These are phyloP conservation scores for Penicillium sp. DNA, from an alignment of 2,329 filamentous ascomycete genomes.

Conservation along the genomic window DNA sequence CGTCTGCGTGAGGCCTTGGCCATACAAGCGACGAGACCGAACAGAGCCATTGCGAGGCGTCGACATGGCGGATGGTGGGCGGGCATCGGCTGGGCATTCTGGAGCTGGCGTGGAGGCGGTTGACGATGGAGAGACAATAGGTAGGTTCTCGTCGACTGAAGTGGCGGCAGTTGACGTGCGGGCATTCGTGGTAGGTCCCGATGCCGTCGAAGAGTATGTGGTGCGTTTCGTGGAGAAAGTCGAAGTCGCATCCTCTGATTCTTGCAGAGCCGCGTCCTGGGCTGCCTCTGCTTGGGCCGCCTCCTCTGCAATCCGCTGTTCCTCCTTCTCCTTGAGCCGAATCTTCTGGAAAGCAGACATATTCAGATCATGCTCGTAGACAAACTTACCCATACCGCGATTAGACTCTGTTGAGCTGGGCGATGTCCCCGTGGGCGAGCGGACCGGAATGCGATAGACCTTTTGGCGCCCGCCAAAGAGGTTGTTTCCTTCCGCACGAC, in stretches of 20 bases:
- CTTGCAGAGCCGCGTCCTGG: conserved; percentile 44
- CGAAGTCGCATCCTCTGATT: conserved; percentile 53
- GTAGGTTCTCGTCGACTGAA: conserved; percentile 75
- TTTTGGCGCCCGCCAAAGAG: conserved; percentile 95
- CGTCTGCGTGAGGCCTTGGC: conserved; percentile 78
- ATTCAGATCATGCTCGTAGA: conserved; percentile 87
- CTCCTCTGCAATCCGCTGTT: conserved; percentile 48
- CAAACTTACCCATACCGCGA: conserved; percentile 60
- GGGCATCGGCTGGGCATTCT: conserved; percentile 30
- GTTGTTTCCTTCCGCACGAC: conserved; percentile 86
- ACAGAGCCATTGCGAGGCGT: conserved; percentile 67
- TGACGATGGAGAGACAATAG: conserved; percentile 32
- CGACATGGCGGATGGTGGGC: conserved; percentile 34
- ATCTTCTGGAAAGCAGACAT: conserved; percentile 82
- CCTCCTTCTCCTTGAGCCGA: conserved; percentile 58
- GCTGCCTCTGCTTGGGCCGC: conserved; percentile 38
- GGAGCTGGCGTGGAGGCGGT: conserved; percentile 15
- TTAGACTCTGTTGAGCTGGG: conserved; percentile 38
- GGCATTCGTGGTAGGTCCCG: conserved; percentile 67
- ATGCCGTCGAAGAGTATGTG: conserved; percentile 82
- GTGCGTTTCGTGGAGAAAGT: conserved; percentile 74
- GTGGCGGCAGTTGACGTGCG: conserved; percentile 86
- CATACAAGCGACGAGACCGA: conserved; percentile 77
- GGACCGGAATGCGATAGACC: conserved; percentile 79
- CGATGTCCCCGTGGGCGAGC: conserved; percentile 41